Base-by-base conservation (phyloP, 1,284 basidiomycete genomes). In the Leucoagaricus sp. region DNA sequence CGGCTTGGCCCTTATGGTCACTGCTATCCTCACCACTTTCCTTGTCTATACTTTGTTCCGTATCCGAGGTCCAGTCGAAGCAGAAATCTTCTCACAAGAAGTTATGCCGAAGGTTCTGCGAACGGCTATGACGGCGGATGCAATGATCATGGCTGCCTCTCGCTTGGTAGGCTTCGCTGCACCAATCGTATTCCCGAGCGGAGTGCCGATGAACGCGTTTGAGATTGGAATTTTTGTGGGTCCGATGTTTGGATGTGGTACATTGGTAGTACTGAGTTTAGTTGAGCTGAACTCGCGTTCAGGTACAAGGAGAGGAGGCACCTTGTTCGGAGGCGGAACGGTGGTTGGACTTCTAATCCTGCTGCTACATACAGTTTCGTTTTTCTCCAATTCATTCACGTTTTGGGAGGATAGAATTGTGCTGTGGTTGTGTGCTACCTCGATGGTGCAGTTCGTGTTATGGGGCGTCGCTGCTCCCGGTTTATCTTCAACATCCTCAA, bases 341-440 rank as follows among this genome's bases (percentile, higher is more conserved):
- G 40, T 21, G 9, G 17, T 41, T 23, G 40, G 17, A 8, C 3
- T 40, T 26, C 7, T 50, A 4, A 46, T 89, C 40, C 80, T 91
- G 48, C 59, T 86, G 57, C 72, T 94, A 5, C 92, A 96, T 63
- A 72, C 85, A 2, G 54, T 89, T 4, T 78, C 86, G 2, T 94
- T 94, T 70, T 81, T 89, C 10, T 95, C 93, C 23, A 99, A 98
- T 75, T 97, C 94, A 0, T 97, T 93, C 75, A 92, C 92, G 29
- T 85, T 99, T 69, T 98, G 94, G 91, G 97, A 99, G 80, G 96
- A 98, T 69, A 82, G 83, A 33, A 78, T 94, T 52, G 79, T 91
- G 6, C 82, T 85, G 2, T 95, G 87, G 78, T 80, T 97, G 51
- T 75, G 89, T 49, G 70, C 87, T 49, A 81, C 90, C 12, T 68